Percentiles rank a stretch among this genome's conserved stretches.
Conservation (phyloP, 2,329 filamentous ascomycete species). For the Aspergillus candidus region DNA sequence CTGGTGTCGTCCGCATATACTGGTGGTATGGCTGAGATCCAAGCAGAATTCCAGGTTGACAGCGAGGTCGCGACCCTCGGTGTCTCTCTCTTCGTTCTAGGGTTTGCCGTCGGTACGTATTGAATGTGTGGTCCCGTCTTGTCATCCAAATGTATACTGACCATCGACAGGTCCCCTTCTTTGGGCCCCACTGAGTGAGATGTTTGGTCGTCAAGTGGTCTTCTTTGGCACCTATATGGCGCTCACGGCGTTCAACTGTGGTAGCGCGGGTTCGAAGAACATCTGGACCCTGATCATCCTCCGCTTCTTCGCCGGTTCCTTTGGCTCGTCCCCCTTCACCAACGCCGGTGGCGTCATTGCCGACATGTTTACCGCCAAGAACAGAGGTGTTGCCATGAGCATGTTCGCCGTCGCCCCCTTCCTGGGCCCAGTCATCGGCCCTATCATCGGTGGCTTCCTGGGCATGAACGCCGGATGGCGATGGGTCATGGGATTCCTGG, state of each 20-base stretch:
- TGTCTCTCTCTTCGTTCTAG: conserved; percentile 42
- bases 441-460: conserved; percentile 62
- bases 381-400: conserved; percentile 54
- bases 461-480: conserved; percentile 60
- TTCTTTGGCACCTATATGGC: conserved; percentile 30
- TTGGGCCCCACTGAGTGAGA: conserved; percentile 38
- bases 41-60: conserved; percentile 29
- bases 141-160: neutral
- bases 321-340: conserved; percentile 57
- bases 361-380: conserved; percentile 52
- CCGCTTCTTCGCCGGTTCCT: conserved; percentile 60
- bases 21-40: conserved; percentile 34
- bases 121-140: neutral
- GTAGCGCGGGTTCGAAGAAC: conserved; percentile 51
- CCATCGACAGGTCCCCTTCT: conserved; percentile 33
- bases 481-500: conserved; percentile 61
- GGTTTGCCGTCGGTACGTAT: conserved; percentile 37
- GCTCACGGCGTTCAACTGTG: conserved; percentile 58
- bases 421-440: conserved; percentile 59
- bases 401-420: conserved; percentile 63
- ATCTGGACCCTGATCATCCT: conserved; percentile 58
- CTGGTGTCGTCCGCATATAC: conserved; percentile 41
- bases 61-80: conserved; percentile 37
- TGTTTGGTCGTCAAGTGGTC: conserved; percentile 33
- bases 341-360: conserved; percentile 59